phyloP scores from a whole-genome alignment of 306 rosid genomes.

The Gillenia trifoliata region DNA sequence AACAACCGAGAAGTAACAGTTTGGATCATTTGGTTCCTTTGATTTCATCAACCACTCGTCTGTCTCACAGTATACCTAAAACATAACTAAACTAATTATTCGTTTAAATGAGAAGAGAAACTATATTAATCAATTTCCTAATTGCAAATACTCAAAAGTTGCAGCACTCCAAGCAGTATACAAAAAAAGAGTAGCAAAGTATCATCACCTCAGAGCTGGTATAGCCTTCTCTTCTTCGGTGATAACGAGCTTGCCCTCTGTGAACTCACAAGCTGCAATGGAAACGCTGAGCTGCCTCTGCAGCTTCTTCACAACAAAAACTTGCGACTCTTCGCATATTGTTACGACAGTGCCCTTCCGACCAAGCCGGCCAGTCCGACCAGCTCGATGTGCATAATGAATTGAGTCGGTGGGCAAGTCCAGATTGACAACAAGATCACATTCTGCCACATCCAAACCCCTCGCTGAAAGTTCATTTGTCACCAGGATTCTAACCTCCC shows the following conservation, averaged over 20 bases:
- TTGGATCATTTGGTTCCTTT: background rate
- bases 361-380: constrained; percentile 89
- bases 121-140: background rate
- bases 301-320: constrained; percentile 83
- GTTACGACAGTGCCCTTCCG: constrained; percentile 80
- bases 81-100: background rate
- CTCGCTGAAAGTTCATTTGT: constrained; percentile 91
- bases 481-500: constrained; percentile 73
- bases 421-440: constrained; percentile 93
- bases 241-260: constrained; percentile 62
- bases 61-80: background rate
- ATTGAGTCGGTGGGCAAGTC: constrained; percentile 81
- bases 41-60: background rate
- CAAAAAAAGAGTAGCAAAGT: background rate
- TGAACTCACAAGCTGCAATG: constrained; percentile 53
- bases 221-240: constrained; percentile 37
- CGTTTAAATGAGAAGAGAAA: too few relatives aligned
- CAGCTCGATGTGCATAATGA: constrained; percentile 96
- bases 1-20: background rate
- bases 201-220: constrained; percentile 2
- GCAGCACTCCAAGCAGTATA: background rate
- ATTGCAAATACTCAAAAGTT: background rate
- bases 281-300: constrained; percentile 80
- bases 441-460: constrained; percentile 91
- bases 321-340: constrained; percentile 79